phyloP scores from a whole-genome alignment of 257 asterid genomes.

The Henckelia pumila region DNA sequence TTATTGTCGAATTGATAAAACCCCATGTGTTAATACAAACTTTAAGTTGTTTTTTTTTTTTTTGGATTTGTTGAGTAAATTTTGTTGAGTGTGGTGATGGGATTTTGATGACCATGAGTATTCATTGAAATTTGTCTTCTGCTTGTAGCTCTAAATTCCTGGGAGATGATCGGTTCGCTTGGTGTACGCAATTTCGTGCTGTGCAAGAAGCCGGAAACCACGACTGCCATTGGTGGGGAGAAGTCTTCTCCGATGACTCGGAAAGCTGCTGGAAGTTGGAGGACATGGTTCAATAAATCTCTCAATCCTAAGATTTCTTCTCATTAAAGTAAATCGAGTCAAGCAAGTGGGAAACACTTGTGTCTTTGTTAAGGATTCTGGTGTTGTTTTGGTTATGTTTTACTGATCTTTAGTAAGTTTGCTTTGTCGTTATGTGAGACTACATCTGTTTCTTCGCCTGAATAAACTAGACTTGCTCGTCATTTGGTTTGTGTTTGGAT shows the following conservation, averaged over 20 bases:
- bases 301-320: constrained; percentile 54
- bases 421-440: background rate
- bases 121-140: background rate
- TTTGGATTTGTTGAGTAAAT: no score
- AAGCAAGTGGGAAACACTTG: background rate
- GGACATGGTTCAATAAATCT: constrained; percentile 74
- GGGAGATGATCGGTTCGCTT: constrained; percentile 81
- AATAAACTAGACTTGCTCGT: constrained; percentile 10
- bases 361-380: constrained; percentile 1
- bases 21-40: no score
- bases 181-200: constrained; percentile 83
- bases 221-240: constrained; percentile 31
- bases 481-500: background rate
- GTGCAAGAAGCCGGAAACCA: constrained; percentile 69
- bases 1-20: no score
- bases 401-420: background rate
- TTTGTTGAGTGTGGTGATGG: no score
- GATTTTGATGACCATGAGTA: no score
- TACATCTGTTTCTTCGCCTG: background rate
- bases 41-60: no score
- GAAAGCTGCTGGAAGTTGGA: constrained; percentile 63
- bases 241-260: constrained; percentile 33
- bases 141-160: constrained; percentile 65
- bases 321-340: constrained; percentile 38
- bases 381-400: background rate